Base-by-base conservation (phyloP, 108 stramenopile genomes). In the Mediolabrus comicus region DNA sequence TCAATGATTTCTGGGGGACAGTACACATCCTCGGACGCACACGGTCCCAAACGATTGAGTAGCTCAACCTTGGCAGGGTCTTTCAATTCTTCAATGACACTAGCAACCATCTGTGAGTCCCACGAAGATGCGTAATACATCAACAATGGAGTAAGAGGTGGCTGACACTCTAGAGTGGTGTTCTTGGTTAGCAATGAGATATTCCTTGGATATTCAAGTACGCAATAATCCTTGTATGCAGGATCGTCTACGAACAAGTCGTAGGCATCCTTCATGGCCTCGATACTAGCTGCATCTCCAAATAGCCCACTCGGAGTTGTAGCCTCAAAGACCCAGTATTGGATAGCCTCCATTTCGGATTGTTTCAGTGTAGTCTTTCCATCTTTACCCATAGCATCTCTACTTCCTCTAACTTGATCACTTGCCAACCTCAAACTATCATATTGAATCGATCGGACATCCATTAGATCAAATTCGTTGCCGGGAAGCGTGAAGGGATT, bases 101-200 rank as follows among this genome's bases (percentile, higher is more conserved):
- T n/a, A 9, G 74, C 41, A 11, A 75, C 84, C 69, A 36, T 61
- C 14, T 14, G 65, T 3, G 70, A 34, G 38, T 82, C 65, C 81
- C 82, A 85, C 8, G 26, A 31, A 10, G 66, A 68, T 8, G 84
- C 77, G 39, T 85, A 81, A 54, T 75, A 85, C 65, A 74, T 76
- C 24, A 54, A 33, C 36, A 79, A 31, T 12, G 79, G 63, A 10
- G 81, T 60, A 2, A 83, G 36, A 2, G 81, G 74, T 22, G 28
- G 27, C 22, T n/a, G 60, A 31, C 84, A 85, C 13, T 52, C 17
- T 13, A 22, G 30, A 13, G n/a, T 63, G 30, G 59, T 69, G 29
- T 52, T 70, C 46, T 41, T 22, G 11, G 53, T 68, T 17, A 38
- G 52, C 29, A 58, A 27, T 29, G 17, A 27, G 9, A 17, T 22